phyloP scores from a whole-genome alignment of 495 filamentous ascomycete genomes.

The Aspergillus avenaceus region DNA sequence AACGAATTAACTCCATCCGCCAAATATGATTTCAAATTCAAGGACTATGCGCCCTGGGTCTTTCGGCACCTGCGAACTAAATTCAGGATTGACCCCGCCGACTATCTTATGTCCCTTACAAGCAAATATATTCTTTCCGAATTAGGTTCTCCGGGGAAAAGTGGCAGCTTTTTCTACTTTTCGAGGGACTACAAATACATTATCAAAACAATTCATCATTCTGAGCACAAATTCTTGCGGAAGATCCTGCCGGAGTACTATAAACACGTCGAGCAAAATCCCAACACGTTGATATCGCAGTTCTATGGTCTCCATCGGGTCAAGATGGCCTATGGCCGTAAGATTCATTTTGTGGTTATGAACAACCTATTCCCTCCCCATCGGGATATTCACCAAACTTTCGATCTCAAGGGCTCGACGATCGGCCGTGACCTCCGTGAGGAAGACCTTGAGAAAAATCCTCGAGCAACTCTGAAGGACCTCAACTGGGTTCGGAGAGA shows the following conservation, averaged over 20 bases:
- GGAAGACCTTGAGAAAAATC: conserved; percentile 81
- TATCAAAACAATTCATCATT: conserved; percentile 99
- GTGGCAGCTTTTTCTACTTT: conserved; percentile 99
- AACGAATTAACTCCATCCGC: conserved; percentile 96
- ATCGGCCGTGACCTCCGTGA: conserved; percentile 88
- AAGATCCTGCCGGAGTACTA: conserved; percentile 94
- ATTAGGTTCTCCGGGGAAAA: conserved; percentile 94
- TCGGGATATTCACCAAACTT: conserved; percentile 94
- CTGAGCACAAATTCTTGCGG: conserved; percentile 90
- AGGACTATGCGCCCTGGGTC: conserved; percentile 99
- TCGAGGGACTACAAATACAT: conserved; percentile 99
- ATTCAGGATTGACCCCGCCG: conserved; percentile 90
- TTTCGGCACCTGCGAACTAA: conserved; percentile 88
- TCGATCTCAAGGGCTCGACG: conserved; percentile 96
- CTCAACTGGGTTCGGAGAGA: conserved; percentile 92
- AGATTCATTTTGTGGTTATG: conserved; percentile 99
- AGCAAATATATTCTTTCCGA: conserved; percentile 99
- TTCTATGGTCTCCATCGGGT: conserved; percentile 98
- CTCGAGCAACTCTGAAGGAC: conserved; percentile 92
- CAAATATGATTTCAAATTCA: conserved; percentile 99
- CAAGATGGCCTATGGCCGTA: conserved; percentile 96
- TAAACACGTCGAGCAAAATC: conserved; percentile 85
- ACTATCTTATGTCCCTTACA: conserved; percentile 97
- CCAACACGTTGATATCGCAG: conserved; percentile 93
- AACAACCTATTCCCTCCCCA: conserved; percentile 99